Conservation (phyloP, 495 filamentous ascomycete genomes). For the Margaritispora aquatica region DNA sequence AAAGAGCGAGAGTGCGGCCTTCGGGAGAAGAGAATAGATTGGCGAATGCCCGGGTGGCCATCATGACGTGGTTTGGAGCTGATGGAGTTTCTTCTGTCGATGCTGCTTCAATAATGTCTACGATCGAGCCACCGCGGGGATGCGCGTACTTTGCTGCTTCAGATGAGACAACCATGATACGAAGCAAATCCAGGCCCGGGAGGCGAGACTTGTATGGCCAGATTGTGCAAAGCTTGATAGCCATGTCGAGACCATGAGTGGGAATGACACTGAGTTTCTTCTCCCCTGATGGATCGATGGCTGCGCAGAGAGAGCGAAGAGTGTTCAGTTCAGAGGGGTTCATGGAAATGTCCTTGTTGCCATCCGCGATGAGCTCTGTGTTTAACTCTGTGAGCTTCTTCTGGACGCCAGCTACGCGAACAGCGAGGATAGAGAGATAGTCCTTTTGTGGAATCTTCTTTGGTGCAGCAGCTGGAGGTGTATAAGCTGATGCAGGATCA, state of each 20-base stretch:
- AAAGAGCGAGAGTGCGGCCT: slow-evolving; percentile 57
- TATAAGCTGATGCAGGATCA: slow-evolving; percentile 18
- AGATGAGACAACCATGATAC: slow-evolving; percentile 65
- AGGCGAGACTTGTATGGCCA: slow-evolving; percentile 79
- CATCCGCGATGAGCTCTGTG: slow-evolving; percentile 54
- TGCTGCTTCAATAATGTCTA: slow-evolving; percentile 53
- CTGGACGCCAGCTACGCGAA: slow-evolving; percentile 45
- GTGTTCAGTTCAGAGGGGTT: slow-evolving; percentile 60
- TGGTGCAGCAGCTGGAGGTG: slow-evolving; percentile 36
- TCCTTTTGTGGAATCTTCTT: slow-evolving; percentile 72
- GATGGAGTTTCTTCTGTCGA: slow-evolving; percentile 35
- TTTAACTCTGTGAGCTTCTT: slow-evolving; percentile 75
- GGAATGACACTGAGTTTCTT: slow-evolving; percentile 24
- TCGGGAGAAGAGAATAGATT: slow-evolving; percentile 77
- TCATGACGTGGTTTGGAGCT: slow-evolving; percentile 74
- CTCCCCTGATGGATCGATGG: slow-evolving; percentile 46
- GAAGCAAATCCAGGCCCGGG: slow-evolving; percentile 79
- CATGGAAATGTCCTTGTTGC: slow-evolving; percentile 66
- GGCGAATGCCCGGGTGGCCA: slow-evolving; percentile 72
- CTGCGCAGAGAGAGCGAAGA: slow-evolving; percentile 46
- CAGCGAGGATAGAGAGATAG: slow-evolving; percentile 64
- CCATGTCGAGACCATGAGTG: slow-evolving; percentile 44
- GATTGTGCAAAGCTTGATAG: slow-evolving; percentile 59
- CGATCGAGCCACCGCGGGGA: slow-evolving; percentile 37
- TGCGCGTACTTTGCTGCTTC: slow-evolving; percentile 47